Conservation (phyloP, 2,329 filamentous ascomycete genomes). For the Byssothecium circinans region DNA sequence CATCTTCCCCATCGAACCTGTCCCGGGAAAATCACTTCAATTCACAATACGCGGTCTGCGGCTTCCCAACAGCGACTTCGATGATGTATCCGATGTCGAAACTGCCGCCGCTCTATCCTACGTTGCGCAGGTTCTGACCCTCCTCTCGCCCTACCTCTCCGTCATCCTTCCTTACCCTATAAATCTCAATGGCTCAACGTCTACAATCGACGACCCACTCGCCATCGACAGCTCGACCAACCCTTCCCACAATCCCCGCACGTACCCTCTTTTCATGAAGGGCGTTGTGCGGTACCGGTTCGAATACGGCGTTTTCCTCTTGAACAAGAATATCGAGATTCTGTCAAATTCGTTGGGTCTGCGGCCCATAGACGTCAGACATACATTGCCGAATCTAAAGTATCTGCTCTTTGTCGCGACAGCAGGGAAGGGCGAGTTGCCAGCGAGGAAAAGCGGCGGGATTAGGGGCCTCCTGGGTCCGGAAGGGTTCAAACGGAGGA, state of each 20-base stretch:
- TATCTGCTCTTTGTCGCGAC: constrained; percentile 89
- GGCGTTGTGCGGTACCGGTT: constrained; percentile 81
- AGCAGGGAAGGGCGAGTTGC: constrained; percentile 68
- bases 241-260: constrained; percentile 25
- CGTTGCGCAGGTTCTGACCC: constrained; percentile 72
- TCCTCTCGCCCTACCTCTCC: constrained; percentile 80
- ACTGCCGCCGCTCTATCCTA: constrained; percentile 81
- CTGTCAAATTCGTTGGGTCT: constrained; percentile 66
- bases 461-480: constrained; percentile 37
- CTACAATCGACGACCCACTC: constrained; percentile 75
- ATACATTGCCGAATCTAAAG: constrained; percentile 91
- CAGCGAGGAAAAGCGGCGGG: constrained; percentile 43
- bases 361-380: constrained; percentile 83
- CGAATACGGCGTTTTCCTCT: constrained; percentile 93
- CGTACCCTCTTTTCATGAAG: constrained; percentile 77
- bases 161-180: constrained; percentile 81
- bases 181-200: constrained; percentile 70
- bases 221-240: constrained; percentile 45
- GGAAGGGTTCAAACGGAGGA: constrained; percentile 22
- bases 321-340: constrained; percentile 92
- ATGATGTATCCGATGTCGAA: constrained; percentile 70
- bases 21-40: constrained; percentile 64
- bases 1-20: constrained; percentile 79
- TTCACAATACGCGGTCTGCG: constrained; percentile 81
- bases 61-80: constrained; percentile 77